Conservation (phyloP, 768 basidiomycete genomes). For the Trametes villosa region DNA sequence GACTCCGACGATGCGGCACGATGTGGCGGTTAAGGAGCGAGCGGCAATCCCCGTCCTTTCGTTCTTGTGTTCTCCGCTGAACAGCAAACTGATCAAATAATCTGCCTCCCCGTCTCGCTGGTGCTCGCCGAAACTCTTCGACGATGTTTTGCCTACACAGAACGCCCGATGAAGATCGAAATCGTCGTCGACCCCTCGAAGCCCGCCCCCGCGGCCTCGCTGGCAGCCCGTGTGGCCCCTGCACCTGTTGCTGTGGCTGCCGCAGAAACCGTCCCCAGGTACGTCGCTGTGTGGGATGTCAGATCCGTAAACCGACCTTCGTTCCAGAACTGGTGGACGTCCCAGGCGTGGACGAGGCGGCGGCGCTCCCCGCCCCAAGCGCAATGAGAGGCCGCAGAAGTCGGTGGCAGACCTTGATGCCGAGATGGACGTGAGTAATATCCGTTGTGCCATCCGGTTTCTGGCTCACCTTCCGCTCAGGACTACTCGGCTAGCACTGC, state of each 20-base stretch:
- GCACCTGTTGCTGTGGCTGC: constrained; percentile 43
- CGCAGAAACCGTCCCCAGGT: constrained; percentile 33
- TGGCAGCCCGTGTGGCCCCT: constrained; percentile 87
- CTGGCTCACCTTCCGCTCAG: neutral
- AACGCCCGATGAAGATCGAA: constrained; percentile 98
- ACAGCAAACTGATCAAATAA: constrained; percentile 41
- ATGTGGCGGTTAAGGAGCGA: constrained; percentile 16
- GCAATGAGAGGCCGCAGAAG: constrained; percentile 69
- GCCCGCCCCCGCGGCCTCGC: constrained; percentile 59
- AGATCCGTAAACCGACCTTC: neutral
- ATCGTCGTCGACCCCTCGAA: constrained; percentile 88
- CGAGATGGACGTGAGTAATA: constrained; percentile 86
- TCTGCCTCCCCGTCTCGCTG: constrained; percentile 35
- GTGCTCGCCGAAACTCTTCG: constrained; percentile 34
- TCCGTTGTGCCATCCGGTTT: neutral
- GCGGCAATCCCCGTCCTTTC: constrained; percentile 19
- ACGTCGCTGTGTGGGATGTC: constrained; percentile 3
- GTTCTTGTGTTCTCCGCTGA: constrained; percentile 39
- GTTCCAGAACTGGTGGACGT: constrained; percentile 34
- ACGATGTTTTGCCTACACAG: constrained; percentile 46
- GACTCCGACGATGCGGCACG: constrained; percentile 16
- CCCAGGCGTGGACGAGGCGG: constrained; percentile 42
- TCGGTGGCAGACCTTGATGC: constrained; percentile 91
- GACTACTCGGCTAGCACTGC: constrained; percentile 28
- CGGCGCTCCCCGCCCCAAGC: constrained; percentile 24